Evolutionary conservation across 1,284 basidiomycete species (phyloP).

Genomic region (Ustilago hordei): DNA sequence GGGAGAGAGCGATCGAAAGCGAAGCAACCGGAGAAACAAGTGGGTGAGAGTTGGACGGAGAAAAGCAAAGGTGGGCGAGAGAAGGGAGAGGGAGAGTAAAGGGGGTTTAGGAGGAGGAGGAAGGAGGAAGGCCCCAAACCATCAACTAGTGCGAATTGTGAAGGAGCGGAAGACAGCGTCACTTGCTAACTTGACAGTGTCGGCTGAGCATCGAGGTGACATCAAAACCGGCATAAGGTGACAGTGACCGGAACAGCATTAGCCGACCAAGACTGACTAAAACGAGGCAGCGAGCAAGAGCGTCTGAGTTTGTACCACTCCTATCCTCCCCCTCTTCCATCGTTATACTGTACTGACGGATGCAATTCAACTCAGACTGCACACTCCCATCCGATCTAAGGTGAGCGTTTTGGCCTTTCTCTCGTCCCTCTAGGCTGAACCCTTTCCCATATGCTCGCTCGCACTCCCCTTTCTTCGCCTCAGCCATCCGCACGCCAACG

Average conservation of each 20-base stretch:
- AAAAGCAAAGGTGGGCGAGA: neutral
- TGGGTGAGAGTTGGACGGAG: neutral
- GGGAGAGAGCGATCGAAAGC: neutral
- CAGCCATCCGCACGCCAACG: neutral
- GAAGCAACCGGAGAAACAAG: neutral
- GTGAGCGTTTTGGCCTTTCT: neutral
- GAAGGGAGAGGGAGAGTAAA: too few species aligned
- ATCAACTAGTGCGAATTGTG: neutral
- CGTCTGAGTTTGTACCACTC: too few species aligned
- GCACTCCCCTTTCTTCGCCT: neutral
- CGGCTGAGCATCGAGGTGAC: conserved; percentile 4
- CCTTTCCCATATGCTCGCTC: neutral
- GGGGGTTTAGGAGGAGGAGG: neutral
- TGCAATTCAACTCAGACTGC: neutral
- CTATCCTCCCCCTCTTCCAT: neutral
- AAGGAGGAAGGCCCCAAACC: neutral
- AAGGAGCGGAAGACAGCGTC: neutral
- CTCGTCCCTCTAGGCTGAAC: neutral
- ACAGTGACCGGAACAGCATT: too few species aligned
- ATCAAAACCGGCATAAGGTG: neutral
- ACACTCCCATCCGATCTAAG: conserved; percentile 10
- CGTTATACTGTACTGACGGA: conserved; percentile 3
- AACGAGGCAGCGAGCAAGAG: too few species aligned
- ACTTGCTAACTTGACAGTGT: neutral
- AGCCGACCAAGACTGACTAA: too few species aligned